A percentile compares a stretch with the other conserved stretches of the same genome.
These are phyloP conservation scores for Plasmopara viticola DNA, from an alignment of 352 stramenopile genomes.

Conservation along the genomic window DNA sequence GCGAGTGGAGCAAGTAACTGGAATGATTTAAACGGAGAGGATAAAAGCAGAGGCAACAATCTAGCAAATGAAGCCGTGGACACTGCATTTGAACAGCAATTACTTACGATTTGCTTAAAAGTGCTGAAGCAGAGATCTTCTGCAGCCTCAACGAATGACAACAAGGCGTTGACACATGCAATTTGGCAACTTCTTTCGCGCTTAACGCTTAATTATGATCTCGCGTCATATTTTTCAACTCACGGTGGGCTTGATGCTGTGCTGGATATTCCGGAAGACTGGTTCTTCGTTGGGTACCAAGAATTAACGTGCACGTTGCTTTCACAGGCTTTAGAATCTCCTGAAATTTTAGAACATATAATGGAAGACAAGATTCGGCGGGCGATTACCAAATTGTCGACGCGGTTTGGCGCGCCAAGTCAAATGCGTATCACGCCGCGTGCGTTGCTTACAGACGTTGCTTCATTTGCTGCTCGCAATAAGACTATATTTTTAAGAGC, in stretches of 20 bases:
- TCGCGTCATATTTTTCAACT: constrained; percentile 55
- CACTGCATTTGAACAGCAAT: constrained; percentile 26
- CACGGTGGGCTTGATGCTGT: constrained; percentile 53
- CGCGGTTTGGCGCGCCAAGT: constrained; percentile 54
- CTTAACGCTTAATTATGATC: constrained; percentile 65
- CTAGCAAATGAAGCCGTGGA: constrained; percentile 3
- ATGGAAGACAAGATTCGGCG: constrained; percentile 84
- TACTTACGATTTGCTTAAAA: constrained; percentile 36
- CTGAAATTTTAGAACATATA: constrained; percentile 75
- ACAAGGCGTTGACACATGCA: constrained; percentile 44
- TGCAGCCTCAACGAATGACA: constrained; percentile 4
- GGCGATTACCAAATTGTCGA: constrained; percentile 68
- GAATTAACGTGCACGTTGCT: constrained; percentile 67
- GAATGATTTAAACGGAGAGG: constrained; percentile 10
- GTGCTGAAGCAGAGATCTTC: constrained; percentile 21
- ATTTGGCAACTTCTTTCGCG: constrained; percentile 65
- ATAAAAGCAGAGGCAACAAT: constrained; percentile 1
- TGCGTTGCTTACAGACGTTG: constrained; percentile 75
- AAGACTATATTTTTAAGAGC: constrained; percentile 73
- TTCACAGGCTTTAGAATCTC: constrained; percentile 72
- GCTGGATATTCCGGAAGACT: constrained; percentile 36
- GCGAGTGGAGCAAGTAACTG: constrained; percentile 9
- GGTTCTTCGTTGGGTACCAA: constrained; percentile 62
- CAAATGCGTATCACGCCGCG: constrained; percentile 81
- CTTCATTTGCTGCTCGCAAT: constrained; percentile 60